Evolutionary conservation across 2,329 filamentous ascomycete genomes (phyloP).

Genomic region (Colletotrichum filicis): DNA sequence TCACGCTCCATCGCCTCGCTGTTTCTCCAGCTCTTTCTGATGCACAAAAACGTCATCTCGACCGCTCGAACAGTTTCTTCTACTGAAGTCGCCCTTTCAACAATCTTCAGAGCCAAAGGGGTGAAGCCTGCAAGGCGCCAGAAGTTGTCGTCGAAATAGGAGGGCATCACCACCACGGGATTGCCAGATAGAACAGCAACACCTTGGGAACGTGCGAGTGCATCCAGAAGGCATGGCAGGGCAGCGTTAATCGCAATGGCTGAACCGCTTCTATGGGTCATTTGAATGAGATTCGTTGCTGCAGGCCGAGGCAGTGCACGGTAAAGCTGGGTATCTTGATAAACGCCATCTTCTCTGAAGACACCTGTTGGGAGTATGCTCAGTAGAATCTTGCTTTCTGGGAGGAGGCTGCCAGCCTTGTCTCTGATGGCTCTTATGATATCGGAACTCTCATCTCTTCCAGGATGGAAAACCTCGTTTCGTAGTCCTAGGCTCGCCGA

Average conservation of each 20-base stretch:
- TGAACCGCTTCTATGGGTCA: conserved; percentile 79
- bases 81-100: conserved; percentile 79
- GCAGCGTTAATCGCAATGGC: conserved; percentile 90
- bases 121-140: conserved; percentile 96
- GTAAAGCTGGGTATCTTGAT: conserved; percentile 80
- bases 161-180: conserved; percentile 83
- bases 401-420: conserved; percentile 83
- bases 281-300: conserved; percentile 72
- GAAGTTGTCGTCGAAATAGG: conserved; percentile 88
- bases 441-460: conserved; percentile 90
- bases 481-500: conserved; percentile 90
- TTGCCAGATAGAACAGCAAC: conserved; percentile 85
- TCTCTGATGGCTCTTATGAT: conserved; percentile 89
- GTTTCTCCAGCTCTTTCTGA: conserved; percentile 94
- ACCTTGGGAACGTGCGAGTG: conserved; percentile 83
- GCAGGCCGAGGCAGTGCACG: conserved; percentile 80
- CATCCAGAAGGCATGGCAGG: conserved; percentile 87
- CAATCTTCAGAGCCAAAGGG: conserved; percentile 83
- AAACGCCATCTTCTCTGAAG: conserved; percentile 83
- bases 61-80: conserved; percentile 81
- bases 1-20: conserved; percentile 98
- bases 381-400: conserved; percentile 83
- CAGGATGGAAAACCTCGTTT: conserved; percentile 90
- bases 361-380: conserved; percentile 85
- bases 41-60: conserved; percentile 85